Percentiles rank a stretch among this genome's conserved stretches.
Conservation (phyloP, 192 early-diverging fungal species). For the Linnemannia elongata region DNA sequence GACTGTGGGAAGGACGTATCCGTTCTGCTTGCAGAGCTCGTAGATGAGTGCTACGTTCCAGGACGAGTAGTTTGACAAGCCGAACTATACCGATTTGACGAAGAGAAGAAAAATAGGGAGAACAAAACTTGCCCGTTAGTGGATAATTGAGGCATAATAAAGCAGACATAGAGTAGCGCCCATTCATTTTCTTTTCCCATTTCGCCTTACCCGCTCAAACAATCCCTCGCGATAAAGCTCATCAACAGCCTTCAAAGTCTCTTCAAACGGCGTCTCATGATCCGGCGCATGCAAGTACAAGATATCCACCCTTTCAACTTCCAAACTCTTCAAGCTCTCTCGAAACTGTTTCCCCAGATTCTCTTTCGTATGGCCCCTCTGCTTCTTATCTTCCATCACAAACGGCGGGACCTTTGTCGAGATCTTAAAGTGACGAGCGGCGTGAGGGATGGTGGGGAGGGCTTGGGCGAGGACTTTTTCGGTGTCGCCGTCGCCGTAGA, state of each 20-base stretch:
- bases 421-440: constrained; percentile 50
- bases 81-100: constrained; percentile 36
- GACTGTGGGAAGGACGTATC: constrained; percentile 52
- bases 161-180: neutral
- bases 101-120: neutral
- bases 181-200: neutral
- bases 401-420: constrained; percentile 61
- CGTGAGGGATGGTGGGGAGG: neutral
- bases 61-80: constrained; percentile 48
- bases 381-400: neutral
- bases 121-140: neutral
- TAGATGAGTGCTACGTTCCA: constrained; percentile 51
- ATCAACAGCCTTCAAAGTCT: constrained; percentile 67
- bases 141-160: neutral
- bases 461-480: constrained; percentile 30
- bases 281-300: constrained; percentile 77
- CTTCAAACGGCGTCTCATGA: constrained; percentile 63
- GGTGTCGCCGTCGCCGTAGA: constrained; percentile 67
- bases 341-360: constrained; percentile 35
- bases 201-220: constrained; percentile 54
- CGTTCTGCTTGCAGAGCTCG: constrained; percentile 47
- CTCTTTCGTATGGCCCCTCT: constrained; percentile 43
- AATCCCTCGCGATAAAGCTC: constrained; percentile 66
- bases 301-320: constrained; percentile 64
- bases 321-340: constrained; percentile 63